Percentiles rank a stretch among this genome's conserved stretches.
phyloP scores from a whole-genome alignment of 331 rosid genomes.

The Pyracantha coccinea region DNA sequence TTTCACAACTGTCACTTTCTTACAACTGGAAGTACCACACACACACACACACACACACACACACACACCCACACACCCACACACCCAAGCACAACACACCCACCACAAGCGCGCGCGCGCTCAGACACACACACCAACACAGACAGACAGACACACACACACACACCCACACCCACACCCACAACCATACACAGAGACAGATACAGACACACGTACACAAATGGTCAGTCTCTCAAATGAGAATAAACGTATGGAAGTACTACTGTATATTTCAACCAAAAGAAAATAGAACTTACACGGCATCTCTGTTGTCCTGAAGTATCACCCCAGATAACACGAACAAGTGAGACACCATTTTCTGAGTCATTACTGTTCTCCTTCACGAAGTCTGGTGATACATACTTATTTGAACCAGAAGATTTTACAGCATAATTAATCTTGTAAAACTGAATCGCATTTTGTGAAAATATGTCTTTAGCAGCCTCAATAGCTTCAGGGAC shows the following conservation, averaged over 20 bases:
- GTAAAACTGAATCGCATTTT: slow-evolving; percentile 62
- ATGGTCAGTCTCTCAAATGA: neutral
- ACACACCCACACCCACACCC: too few relatives aligned
- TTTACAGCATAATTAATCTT: slow-evolving; percentile 30
- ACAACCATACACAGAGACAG: too few relatives aligned
- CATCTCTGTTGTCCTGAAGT: slow-evolving; percentile 87
- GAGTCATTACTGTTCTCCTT: slow-evolving; percentile 22
- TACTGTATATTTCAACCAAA: neutral
- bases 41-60: too few relatives aligned
- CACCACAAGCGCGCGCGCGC: too few relatives aligned
- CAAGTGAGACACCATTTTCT: slow-evolving; percentile 39
- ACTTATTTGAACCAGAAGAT: slow-evolving; percentile 18
- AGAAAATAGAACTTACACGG: slow-evolving; percentile 52
- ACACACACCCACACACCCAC: too few relatives aligned
- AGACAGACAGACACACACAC: too few relatives aligned
- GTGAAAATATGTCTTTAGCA: slow-evolving; percentile 62
- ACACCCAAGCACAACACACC: too few relatives aligned
- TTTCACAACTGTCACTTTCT: neutral
- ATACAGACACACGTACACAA: too few relatives aligned
- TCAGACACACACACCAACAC: too few relatives aligned
- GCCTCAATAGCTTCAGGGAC: slow-evolving; percentile 71
- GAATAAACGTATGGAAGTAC: neutral
- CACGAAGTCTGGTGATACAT: slow-evolving; percentile 13
- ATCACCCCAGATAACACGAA: slow-evolving; percentile 85
- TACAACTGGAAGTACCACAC: neutral